Evolutionary conservation across 192 early-diverging fungal species (phyloP).

Genomic region (Linnemannia zychae): DNA sequence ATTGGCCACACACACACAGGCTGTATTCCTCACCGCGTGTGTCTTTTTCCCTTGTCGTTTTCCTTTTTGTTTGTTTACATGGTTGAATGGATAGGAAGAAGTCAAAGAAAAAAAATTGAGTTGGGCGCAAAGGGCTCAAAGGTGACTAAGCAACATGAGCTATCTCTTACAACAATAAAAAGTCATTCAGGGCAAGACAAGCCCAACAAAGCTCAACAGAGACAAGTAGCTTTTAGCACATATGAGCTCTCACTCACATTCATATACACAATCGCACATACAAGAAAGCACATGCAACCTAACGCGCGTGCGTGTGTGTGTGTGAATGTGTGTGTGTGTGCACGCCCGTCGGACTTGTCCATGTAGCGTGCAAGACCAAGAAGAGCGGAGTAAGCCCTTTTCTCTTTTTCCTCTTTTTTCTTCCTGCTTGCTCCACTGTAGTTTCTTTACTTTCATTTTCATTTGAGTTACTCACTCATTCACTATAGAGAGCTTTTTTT

Average conservation of each 20-base stretch:
- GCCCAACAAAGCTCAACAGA: background rate
- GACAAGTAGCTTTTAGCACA: background rate
- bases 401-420: background rate
- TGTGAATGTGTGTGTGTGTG: background rate
- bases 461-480: too few relatives aligned
- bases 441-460: too few relatives aligned
- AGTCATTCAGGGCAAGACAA: background rate
- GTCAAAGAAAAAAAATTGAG: conserved; percentile 7
- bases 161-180: background rate
- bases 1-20: too few relatives aligned
- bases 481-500: too few relatives aligned
- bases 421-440: background rate
- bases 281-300: background rate
- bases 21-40: background rate
- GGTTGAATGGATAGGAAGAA: background rate
- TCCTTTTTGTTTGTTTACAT: background rate
- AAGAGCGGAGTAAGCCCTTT: conserved; percentile 2
- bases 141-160: conserved; percentile 1
- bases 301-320: background rate
- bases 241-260: background rate
- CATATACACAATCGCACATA: too few relatives aligned
- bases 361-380: background rate
- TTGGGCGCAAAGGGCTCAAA: background rate
- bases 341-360: background rate
- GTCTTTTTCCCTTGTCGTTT: background rate